Evolutionary conservation across 2,329 filamentous ascomycete species (phyloP), one percentile per base, ranked within the genome.

Genomic region (Madurella fahalii): DNA sequence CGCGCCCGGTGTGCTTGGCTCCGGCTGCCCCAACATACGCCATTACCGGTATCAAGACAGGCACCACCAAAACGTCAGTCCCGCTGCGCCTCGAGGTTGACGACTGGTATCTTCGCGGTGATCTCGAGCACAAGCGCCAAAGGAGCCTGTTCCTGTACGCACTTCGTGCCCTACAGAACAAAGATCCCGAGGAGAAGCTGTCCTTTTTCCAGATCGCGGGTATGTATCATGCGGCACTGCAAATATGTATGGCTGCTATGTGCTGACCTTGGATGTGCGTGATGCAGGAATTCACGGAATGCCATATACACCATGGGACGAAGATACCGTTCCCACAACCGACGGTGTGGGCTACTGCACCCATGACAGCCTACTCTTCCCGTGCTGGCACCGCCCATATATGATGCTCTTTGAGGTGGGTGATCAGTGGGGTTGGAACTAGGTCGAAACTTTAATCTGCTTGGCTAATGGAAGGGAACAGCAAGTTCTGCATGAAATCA

Each of bases 161-260:
- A 5, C 40, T 53, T 15, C 12, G 17, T 2, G 16, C 11, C 15
- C 39, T 53, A 15, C 30, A 20, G 11, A 18, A 48, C 16, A 30
- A 16, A 18, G 37, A 47, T 25, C 51, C 51, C 13, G 31, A 32
- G 3, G n/a, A 43, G 4, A 53, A 48, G 44, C 20, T 48, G 4
- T 43, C 37, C 13, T 53, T 48, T 25, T 53, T 53, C 11, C 51
- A 53, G 17, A 43, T 53, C 16, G 51, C 51, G 8, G 51, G 50
- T 18, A n/a, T n/a, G n/a, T n/a, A n/a, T n/a, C n/a, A n/a, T n/a
- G n/a, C n/a, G n/a, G n/a, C n/a, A n/a, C n/a, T n/a, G n/a, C n/a
- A n/a, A n/a, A n/a, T n/a, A n/a, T n/a, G n/a, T n/a, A n/a, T n/a
- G n/a, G n/a, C n/a, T n/a, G n/a, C n/a, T n/a, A n/a, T n/a, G n/a